These are phyloP conservation scores for Epichloe typhina DNA, from an alignment of 2,329 filamentous ascomycete genomes.

Conservation along the genomic window DNA sequence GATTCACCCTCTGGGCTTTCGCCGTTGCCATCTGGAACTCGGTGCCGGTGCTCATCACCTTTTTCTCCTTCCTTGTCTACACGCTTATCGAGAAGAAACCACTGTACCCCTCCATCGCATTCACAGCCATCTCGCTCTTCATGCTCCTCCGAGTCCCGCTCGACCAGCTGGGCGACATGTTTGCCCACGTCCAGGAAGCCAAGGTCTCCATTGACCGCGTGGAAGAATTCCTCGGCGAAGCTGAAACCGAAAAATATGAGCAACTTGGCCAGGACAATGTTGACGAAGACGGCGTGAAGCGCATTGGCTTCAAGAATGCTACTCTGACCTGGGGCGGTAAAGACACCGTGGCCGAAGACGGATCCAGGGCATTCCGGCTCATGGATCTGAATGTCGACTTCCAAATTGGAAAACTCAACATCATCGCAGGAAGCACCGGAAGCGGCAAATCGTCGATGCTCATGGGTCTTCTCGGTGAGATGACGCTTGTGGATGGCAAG, in stretches of 20 bases:
- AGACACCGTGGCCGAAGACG: slow-evolving; percentile 45
- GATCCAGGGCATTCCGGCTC: slow-evolving; percentile 65
- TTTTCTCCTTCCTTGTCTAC: slow-evolving; percentile 90
- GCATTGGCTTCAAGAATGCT: slow-evolving; percentile 74
- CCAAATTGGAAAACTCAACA: slow-evolving; percentile 72
- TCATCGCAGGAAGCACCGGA: slow-evolving; percentile 85
- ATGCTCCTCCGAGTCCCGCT: slow-evolving; percentile 84
- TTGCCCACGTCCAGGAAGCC: slow-evolving; percentile 93
- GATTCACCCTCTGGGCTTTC: slow-evolving; percentile 83
- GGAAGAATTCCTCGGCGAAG: slow-evolving; percentile 83
- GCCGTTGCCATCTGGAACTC: slow-evolving; percentile 96
- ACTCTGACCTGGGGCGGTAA: slow-evolving; percentile 82
- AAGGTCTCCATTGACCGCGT: slow-evolving; percentile 96
- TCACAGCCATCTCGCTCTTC: slow-evolving; percentile 92
- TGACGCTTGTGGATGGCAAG: slow-evolving; percentile 70
- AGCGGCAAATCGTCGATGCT: slow-evolving; percentile 91
- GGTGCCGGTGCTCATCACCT: slow-evolving; percentile 87
- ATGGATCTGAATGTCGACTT: slow-evolving; percentile 78
- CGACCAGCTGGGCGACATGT: slow-evolving; percentile 96
- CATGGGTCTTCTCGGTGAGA: slow-evolving; percentile 93
- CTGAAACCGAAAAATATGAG: slow-evolving; percentile 89
- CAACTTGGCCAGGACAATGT: slow-evolving; percentile 62
- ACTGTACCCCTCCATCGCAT: slow-evolving; percentile 82
- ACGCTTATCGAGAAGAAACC: slow-evolving; percentile 82
- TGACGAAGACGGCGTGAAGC: slow-evolving; percentile 53